These are phyloP conservation scores for Lizanozyma gosingica DNA, from an alignment of 1,139 yeast species.

Conservation along the genomic window DNA sequence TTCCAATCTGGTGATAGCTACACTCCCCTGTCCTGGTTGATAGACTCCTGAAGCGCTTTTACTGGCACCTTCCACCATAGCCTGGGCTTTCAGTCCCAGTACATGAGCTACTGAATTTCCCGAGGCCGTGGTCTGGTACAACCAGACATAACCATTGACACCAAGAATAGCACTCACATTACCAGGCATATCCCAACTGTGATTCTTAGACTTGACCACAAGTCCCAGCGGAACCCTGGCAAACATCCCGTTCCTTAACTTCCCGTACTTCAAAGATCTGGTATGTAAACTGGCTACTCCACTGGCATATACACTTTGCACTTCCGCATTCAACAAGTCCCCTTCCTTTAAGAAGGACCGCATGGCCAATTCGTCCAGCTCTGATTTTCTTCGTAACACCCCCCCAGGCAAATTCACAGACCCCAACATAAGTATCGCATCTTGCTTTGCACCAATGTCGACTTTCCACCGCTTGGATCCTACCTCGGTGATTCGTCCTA, in stretches of 20 bases:
- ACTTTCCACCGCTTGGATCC: constrained; percentile 95
- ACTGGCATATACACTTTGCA: constrained; percentile 79
- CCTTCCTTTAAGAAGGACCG: constrained; percentile 90
- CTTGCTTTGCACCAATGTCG: constrained; percentile 89
- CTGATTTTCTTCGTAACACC: constrained; percentile 84
- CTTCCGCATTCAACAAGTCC: constrained; percentile 93
- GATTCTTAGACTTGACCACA: constrained; percentile 77
- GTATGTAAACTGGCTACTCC: constrained; percentile 95
- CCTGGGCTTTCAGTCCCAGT: constrained; percentile 20
- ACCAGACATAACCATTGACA: constrained; percentile 92
- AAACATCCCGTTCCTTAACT: constrained; percentile 83
- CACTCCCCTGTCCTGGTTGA: constrained; percentile 51
- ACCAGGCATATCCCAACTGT: constrained; percentile 81
- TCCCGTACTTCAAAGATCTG: constrained; percentile 90
- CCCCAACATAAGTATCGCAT: constrained; percentile 87
- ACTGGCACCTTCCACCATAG: constrained; percentile 25
- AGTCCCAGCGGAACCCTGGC: constrained; percentile 74
- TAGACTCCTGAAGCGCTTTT: constrained; percentile 33
- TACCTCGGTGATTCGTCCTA: constrained; percentile 91
- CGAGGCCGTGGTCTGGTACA: constrained; percentile 54
- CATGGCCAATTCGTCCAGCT: constrained; percentile 95
- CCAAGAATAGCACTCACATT: constrained; percentile 86
- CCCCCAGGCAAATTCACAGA: constrained; percentile 98
- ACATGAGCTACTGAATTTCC: constrained; percentile 14
- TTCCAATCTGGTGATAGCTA: constrained; percentile 77